Percentiles rank a stretch among this genome's conserved stretches.
Conservation (phyloP, 495 filamentous ascomycete genomes). For the Aspergillus cristatus region DNA sequence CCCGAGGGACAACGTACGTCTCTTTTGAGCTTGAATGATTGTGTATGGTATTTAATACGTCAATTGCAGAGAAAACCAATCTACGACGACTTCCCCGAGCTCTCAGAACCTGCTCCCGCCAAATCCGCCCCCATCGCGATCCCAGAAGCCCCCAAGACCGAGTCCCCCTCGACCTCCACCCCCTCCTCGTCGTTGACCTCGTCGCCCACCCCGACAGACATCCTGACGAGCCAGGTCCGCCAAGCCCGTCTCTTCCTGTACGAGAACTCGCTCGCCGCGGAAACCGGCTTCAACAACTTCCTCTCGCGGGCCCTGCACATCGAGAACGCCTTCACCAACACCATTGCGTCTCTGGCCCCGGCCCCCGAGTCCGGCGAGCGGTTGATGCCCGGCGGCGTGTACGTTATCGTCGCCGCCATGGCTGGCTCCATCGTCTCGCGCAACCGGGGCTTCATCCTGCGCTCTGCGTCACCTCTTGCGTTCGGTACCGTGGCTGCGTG, state of each 20-base stretch:
- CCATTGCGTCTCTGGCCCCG: slow-evolving; percentile 78
- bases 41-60: background rate
- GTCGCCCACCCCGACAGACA: slow-evolving; percentile 78
- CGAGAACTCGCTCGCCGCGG: slow-evolving; percentile 55
- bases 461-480: slow-evolving; percentile 58
- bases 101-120: slow-evolving; percentile 26
- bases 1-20: slow-evolving; percentile 30
- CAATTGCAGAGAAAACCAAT: slow-evolving; percentile 65
- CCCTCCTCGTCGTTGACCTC: slow-evolving; percentile 30
- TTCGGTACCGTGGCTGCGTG: slow-evolving; percentile 67
- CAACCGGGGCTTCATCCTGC: slow-evolving; percentile 73
- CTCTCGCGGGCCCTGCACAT: slow-evolving; percentile 67
- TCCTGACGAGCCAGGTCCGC: slow-evolving; percentile 75
- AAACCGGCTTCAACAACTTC: slow-evolving; percentile 67
- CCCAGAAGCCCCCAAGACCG: slow-evolving; percentile 9
- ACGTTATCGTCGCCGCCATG: slow-evolving; percentile 88
- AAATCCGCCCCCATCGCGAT: slow-evolving; percentile 23
- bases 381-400: slow-evolving; percentile 75
- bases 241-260: slow-evolving; percentile 74
- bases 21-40: slow-evolving; percentile 3
- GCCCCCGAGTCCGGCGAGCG: slow-evolving; percentile 71
- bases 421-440: slow-evolving; percentile 80
- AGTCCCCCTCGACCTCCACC: slow-evolving; percentile 8
- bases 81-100: slow-evolving; percentile 54
- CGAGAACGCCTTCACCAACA: slow-evolving; percentile 71